Conservation (phyloP, 2,329 filamentous ascomycete genomes). For the Pseudocercospora musae region DNA sequence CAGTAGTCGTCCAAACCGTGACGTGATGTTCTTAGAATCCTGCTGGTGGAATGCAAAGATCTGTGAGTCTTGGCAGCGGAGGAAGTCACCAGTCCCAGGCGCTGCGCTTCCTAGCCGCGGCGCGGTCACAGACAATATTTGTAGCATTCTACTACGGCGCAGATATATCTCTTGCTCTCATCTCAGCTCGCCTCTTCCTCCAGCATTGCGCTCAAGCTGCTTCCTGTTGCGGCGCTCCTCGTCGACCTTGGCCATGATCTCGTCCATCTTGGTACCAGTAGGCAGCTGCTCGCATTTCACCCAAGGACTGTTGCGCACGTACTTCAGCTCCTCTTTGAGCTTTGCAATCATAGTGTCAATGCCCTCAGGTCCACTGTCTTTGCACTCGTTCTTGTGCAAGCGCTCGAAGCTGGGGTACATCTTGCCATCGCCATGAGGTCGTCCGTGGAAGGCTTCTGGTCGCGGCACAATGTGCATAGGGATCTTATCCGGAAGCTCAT, state of each 20-base stretch:
- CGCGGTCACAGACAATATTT: not conserved
- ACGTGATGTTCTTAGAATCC: not conserved
- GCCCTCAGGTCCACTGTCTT: conserved; percentile 72
- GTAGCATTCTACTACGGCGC: not conserved
- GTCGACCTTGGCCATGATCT: conserved; percentile 66
- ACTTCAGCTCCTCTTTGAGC: conserved; percentile 80
- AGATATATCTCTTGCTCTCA: not conserved
- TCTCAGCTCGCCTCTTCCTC: conserved; percentile 42
- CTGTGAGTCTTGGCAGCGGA: not conserved
- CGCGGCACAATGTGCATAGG: conserved; percentile 74
- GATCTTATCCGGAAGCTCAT: conserved; percentile 68
- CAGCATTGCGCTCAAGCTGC: conserved; percentile 45
- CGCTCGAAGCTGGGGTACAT: conserved; percentile 79
- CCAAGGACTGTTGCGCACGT: conserved; percentile 79
- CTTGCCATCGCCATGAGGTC: conserved; percentile 65
- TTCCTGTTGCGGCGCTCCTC: conserved; percentile 53
- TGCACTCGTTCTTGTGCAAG: conserved; percentile 63
- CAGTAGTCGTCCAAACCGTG: not conserved
- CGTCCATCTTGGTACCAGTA: conserved; percentile 59
- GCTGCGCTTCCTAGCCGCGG: not conserved
- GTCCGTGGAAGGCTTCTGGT: conserved; percentile 76
- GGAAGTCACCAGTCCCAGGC: not conserved
- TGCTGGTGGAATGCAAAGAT: not conserved
- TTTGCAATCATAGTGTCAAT: conserved; percentile 64
- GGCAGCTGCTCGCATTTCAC: conserved; percentile 81